phyloP scores from a whole-genome alignment of 441 rosid species.

The Iberis amara region DNA sequence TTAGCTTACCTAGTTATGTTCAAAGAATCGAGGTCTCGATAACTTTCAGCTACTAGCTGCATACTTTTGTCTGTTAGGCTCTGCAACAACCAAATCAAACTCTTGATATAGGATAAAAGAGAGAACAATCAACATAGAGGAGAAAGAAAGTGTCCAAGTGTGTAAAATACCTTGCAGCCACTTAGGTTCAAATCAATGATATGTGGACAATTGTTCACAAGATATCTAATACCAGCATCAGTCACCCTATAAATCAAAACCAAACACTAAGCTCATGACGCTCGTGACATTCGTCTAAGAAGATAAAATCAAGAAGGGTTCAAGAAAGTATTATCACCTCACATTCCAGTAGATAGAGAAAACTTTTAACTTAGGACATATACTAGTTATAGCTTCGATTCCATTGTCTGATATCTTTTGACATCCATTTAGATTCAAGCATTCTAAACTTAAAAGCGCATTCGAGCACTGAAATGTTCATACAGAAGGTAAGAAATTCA shows the following conservation, averaged over 20 bases:
- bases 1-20: slow-evolving; percentile 62
- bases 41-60: slow-evolving; percentile 63
- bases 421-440: slow-evolving; percentile 82
- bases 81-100: slow-evolving; percentile 40
- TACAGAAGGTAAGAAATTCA: not conserved
- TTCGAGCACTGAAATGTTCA: slow-evolving; percentile 42
- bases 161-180: slow-evolving; percentile 75
- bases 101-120: not conserved
- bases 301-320: slow-evolving; percentile 12
- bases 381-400: slow-evolving; percentile 56
- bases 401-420: slow-evolving; percentile 94
- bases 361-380: slow-evolving; percentile 58
- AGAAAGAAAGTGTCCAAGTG: not conserved
- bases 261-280: slow-evolving; percentile 7
- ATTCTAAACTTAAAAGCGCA: slow-evolving; percentile 58
- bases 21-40: slow-evolving; percentile 56
- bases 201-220: slow-evolving; percentile 59
- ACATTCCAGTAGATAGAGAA: slow-evolving; percentile 90
- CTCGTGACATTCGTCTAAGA: not conserved
- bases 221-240: slow-evolving; percentile 50
- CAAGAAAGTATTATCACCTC: slow-evolving; percentile 44
- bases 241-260: slow-evolving; percentile 48
- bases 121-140: not conserved
- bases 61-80: slow-evolving; percentile 61
- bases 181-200: slow-evolving; percentile 73